phyloP scores from a whole-genome alignment of 805 yeast species.

The Blastobotrys terrestris region DNA sequence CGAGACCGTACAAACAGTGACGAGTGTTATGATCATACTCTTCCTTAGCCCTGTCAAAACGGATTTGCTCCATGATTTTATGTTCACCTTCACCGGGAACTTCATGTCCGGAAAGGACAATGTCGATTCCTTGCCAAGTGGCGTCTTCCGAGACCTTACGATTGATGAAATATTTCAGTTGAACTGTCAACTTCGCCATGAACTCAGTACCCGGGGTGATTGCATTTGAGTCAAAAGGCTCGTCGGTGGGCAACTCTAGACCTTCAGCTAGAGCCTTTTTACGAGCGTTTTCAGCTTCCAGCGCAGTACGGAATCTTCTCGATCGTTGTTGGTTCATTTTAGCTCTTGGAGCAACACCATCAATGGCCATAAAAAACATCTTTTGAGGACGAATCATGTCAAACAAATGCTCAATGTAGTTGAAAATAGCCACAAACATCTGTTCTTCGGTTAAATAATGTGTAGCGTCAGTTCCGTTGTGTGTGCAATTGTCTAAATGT shows the following conservation, averaged over 20 bases:
- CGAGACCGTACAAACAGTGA: conserved; percentile 93
- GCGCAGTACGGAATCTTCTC: conserved; percentile 89
- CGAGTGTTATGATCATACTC: conserved; percentile 73
- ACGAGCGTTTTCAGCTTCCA: conserved; percentile 79
- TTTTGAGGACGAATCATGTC: conserved; percentile 80
- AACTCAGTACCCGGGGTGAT: conserved; percentile 97
- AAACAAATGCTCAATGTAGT: conserved; percentile 90
- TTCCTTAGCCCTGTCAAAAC: conserved; percentile 67
- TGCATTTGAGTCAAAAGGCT: conserved; percentile 84
- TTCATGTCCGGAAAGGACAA: conserved; percentile 86
- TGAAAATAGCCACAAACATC: conserved; percentile 86
- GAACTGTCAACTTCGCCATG: conserved; percentile 80
- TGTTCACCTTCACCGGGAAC: conserved; percentile 99
- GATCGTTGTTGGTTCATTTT: conserved; percentile 98
- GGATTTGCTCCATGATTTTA: conserved; percentile 88
- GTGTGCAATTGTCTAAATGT: conserved; percentile 62
- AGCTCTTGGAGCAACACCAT: conserved; percentile 98
- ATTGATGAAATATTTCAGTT: conserved; percentile 80
- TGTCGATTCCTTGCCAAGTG: conserved; percentile 72
- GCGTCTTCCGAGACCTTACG: conserved; percentile 82
- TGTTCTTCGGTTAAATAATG: conserved; percentile 76
- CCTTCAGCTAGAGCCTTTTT: conserved; percentile 71
- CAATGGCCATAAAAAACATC: conserved; percentile 92
- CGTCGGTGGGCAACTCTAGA: conserved; percentile 71
- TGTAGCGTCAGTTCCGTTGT: conserved; percentile 66